These are phyloP conservation scores for Strobilomyces confusus DNA, from an alignment of 768 basidiomycete species.

Conservation along the genomic window DNA sequence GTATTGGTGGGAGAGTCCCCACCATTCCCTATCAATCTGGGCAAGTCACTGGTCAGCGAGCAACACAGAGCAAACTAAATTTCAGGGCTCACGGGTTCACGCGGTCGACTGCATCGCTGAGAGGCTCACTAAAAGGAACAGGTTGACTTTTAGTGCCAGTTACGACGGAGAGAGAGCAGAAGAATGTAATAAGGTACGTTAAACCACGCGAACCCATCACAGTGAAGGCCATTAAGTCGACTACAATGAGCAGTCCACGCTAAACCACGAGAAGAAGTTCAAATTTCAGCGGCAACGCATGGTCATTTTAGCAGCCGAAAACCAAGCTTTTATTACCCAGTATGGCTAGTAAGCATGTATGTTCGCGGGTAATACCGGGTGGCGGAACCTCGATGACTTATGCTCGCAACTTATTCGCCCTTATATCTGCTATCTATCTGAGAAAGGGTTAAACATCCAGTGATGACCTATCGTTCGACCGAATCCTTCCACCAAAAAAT, in stretches of 20 bases:
- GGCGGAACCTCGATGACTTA: too few species aligned
- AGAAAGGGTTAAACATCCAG: too few species aligned
- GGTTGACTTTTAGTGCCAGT: conserved; percentile 3
- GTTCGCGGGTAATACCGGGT: too few species aligned
- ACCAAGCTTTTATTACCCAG: too few species aligned
- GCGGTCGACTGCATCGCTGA: conserved; percentile 39
- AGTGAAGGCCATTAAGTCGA: neutral
- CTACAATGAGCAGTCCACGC: too few species aligned
- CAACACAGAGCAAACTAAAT: neutral
- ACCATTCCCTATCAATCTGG: conserved; percentile 66
- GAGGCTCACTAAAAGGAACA: conserved; percentile 21
- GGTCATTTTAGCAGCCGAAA: too few species aligned
- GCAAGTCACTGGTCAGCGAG: neutral
- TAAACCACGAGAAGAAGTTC: too few species aligned
- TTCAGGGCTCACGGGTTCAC: conserved; percentile 44
- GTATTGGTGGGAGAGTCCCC: conserved; percentile 67
- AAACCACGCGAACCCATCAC: conserved; percentile 9
- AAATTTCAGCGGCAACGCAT: too few species aligned
- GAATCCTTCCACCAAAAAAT: neutral
- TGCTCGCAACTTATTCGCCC: too few species aligned
- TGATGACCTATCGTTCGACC: too few species aligned
- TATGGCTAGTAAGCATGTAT: too few species aligned
- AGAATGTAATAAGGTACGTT: conserved; percentile 13
- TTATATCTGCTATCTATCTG: too few species aligned
- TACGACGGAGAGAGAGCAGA: conserved; percentile 12